phyloP scores from a whole-genome alignment of 805 yeast species.

The Metschnikowia continentalis region DNA sequence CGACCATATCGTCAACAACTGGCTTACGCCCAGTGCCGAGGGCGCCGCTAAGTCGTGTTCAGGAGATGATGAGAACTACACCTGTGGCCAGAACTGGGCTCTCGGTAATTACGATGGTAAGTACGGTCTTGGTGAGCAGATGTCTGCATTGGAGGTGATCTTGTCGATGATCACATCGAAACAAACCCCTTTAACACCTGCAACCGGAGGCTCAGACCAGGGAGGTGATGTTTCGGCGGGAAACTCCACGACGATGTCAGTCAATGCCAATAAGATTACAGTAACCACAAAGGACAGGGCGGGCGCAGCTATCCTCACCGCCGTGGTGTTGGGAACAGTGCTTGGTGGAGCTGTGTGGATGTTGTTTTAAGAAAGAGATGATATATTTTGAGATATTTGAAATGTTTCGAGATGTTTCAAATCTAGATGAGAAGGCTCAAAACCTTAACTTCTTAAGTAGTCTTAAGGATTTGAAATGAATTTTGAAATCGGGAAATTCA shows the following conservation, averaged over 20 bases:
- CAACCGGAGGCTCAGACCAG: slow-evolving; percentile 15
- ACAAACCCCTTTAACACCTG: slow-evolving; percentile 25
- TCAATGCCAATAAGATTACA: slow-evolving; percentile 39
- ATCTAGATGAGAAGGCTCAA: too few relatives aligned
- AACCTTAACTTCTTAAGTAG: too few relatives aligned
- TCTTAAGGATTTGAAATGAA: too few relatives aligned
- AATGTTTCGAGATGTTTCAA: too few relatives aligned
- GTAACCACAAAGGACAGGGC: slow-evolving; percentile 56
- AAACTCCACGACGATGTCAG: slow-evolving; percentile 16
- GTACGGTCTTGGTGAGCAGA: slow-evolving; percentile 78
- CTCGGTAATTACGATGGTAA: slow-evolving; percentile 55
- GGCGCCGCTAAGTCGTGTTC: slow-evolving; percentile 70
- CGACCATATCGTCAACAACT: slow-evolving; percentile 29
- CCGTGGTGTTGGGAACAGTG: slow-evolving; percentile 56
- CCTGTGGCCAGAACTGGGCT: slow-evolving; percentile 75
- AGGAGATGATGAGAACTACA: slow-evolving; percentile 81
- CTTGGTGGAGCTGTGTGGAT: slow-evolving; percentile 78
- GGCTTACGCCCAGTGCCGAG: slow-evolving; percentile 44
- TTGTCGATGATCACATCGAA: slow-evolving; percentile 14
- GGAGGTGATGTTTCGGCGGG: slow-evolving; percentile 30
- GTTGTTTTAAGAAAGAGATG: slow-evolving; percentile 37
- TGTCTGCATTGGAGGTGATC: slow-evolving; percentile 65
- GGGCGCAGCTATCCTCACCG: slow-evolving; percentile 89
- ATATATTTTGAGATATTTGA: too few relatives aligned
- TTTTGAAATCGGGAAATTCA: too few relatives aligned